phyloP scores from a whole-genome alignment of 2,329 filamentous ascomycete species.

The Colletotrichum liriopes region DNA sequence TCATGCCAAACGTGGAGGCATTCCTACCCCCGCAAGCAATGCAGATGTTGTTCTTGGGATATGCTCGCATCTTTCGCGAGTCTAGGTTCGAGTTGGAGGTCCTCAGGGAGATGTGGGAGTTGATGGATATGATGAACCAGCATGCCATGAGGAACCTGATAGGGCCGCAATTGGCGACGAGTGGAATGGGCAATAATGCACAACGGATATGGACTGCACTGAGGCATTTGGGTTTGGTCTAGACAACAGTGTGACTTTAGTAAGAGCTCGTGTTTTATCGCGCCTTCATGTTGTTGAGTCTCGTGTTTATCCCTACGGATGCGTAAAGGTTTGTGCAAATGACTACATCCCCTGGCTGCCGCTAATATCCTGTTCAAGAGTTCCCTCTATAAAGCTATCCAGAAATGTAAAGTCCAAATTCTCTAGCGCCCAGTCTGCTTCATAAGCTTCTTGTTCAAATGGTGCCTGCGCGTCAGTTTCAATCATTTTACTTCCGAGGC shows the following conservation, averaged over 20 bases:
- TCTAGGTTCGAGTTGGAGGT: conserved; percentile 25
- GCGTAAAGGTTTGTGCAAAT: too few species aligned
- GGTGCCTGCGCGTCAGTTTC: conserved; percentile 47
- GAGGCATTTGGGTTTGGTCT: conserved; percentile 36
- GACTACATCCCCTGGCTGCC: too few species aligned
- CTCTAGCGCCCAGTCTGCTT: conserved; percentile 26
- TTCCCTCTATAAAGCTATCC: conserved; percentile 21
- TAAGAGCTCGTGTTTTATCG: rapidly evolving
- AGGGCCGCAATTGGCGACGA: conserved; percentile 30
- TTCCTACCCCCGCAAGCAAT: conserved; percentile 24
- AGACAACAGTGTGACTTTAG: too few species aligned
- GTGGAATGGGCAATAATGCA: conserved; percentile 31
- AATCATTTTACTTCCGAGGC: background rate
- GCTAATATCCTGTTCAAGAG: background rate
- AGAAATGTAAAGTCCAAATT: conserved; percentile 27
- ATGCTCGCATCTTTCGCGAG: conserved; percentile 39
- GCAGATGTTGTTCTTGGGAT: conserved; percentile 36
- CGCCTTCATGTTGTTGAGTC: background rate
- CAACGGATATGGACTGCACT: conserved; percentile 37
- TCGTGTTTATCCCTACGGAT: background rate
- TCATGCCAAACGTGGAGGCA: conserved; percentile 44
- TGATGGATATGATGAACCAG: conserved; percentile 35
- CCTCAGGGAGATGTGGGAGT: conserved; percentile 38
- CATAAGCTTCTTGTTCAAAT: background rate
- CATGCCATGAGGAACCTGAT: conserved; percentile 17